Evolutionary conservation across 177 flowering plant species (phyloP), one percentile per base, ranked within the genome.

Genomic region (Vitis hybrid): DNA sequence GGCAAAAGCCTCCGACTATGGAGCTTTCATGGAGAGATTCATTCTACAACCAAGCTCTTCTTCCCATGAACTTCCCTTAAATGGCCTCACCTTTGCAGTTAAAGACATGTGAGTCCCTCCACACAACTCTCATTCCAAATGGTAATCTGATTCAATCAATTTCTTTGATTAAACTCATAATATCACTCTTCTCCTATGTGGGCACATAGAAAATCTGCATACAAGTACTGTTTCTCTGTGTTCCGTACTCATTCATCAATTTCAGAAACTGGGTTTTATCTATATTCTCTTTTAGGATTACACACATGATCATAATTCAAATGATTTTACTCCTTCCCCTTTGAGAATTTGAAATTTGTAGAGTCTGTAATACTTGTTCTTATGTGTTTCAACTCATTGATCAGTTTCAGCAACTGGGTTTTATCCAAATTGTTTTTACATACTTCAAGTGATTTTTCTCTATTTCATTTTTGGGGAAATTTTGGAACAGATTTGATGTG

Each of bases 11-110:
- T 66, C 82, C 9, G 90, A 87, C 65, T 80, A 78, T 74, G 95
- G 97, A 74, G 95, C 98, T 77, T 91, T 90, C 89, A 79, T 82
- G 77, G 88, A 86, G 74, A 93, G 83, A 75, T 83, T 89, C 76
- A 55, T 71, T 3, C 71, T 91, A 1, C 69, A 14, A 15, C 83
- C 83, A 45, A 62, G 20, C 60, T 51, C 89, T 75, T 76, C 95
- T 31, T 26, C 85, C 56, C 68, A 71, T 51, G 55, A 82, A 11
- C 90, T 83, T 60, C 95, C 93, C 12, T 74, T 93, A 45, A 65
- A 33, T 55, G 82, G 82, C 63, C 96, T 93, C 76, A 86, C 96
- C 62, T 93, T 90, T 76, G 89, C 98, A 13, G 86, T 89, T 68
- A 91, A 93, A 83, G 98, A 93, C 79, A 90, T 91, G 97, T 89